Evolutionary conservation across 192 early-diverging fungal genomes (phyloP).

Genomic region (Gonapodya prolifera): DNA sequence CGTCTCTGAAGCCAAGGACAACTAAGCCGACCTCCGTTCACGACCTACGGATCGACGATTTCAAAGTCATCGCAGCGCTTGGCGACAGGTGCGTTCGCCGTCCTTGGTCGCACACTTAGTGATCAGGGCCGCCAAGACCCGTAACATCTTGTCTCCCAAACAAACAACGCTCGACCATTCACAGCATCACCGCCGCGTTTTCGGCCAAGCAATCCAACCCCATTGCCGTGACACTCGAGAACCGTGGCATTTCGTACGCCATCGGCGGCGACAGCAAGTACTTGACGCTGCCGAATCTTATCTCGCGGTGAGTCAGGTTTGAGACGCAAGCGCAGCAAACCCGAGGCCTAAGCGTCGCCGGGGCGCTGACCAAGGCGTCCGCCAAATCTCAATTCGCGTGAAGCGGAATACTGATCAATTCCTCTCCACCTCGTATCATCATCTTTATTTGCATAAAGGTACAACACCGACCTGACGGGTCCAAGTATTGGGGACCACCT

Average conservation of each 20-base stretch:
- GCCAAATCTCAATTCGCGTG: too few relatives aligned
- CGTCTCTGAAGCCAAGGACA: slow-evolving; percentile 22
- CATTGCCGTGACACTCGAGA: slow-evolving; percentile 19
- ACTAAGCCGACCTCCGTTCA: slow-evolving; percentile 21
- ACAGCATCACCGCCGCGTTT: slow-evolving; percentile 39
- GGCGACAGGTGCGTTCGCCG: slow-evolving; percentile 26
- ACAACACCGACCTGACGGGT: slow-evolving; percentile 19
- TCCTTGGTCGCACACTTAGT: neutral
- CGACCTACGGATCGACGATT: slow-evolving; percentile 41
- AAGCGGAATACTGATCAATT: too few relatives aligned
- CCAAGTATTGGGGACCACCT: slow-evolving; percentile 24
- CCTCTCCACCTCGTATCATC: too few relatives aligned
- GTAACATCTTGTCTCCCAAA: neutral
- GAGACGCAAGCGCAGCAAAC: too few relatives aligned
- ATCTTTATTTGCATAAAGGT: neutral
- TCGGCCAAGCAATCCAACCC: slow-evolving; percentile 18
- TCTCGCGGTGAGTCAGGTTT: slow-evolving; percentile 25
- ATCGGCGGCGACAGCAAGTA: slow-evolving; percentile 33
- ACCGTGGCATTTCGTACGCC: slow-evolving; percentile 37
- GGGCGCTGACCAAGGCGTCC: too few relatives aligned
- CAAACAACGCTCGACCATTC: neutral
- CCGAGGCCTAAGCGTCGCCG: too few relatives aligned
- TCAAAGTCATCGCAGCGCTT: slow-evolving; percentile 34
- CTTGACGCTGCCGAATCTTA: slow-evolving; percentile 26
- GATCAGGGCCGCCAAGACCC: neutral